Conservation (phyloP, 345 rosid genomes). For the Brassica nigra region DNA sequence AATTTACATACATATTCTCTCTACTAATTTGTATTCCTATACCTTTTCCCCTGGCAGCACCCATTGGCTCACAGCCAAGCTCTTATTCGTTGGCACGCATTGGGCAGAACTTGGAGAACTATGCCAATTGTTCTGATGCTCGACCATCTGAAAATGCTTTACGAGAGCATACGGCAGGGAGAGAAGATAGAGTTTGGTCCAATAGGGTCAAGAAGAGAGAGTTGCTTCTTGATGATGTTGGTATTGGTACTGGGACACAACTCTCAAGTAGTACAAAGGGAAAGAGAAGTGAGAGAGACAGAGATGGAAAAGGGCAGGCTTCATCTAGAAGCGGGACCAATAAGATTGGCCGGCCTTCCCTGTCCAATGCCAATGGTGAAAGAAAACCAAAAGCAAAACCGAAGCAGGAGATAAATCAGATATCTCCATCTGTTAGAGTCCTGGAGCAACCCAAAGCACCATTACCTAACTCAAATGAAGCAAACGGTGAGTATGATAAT, state of each 20-base stretch:
- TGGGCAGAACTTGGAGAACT: constrained; percentile 57
- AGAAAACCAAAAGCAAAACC: constrained; percentile 84
- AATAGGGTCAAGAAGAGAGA: constrained; percentile 85
- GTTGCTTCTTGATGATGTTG: constrained; percentile 81
- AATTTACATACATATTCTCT: not conserved
- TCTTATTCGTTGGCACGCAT: constrained; percentile 48
- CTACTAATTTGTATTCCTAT: constrained; percentile 15
- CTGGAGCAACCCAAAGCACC: constrained; percentile 60
- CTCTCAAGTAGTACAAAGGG: constrained; percentile 65
- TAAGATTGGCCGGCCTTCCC: constrained; percentile 72
- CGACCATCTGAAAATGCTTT: constrained; percentile 49
- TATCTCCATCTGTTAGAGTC: constrained; percentile 65
- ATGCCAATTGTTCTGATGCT: constrained; percentile 50
- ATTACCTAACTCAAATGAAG: constrained; percentile 48
- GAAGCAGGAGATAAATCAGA: constrained; percentile 79
- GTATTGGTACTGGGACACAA: constrained; percentile 34
- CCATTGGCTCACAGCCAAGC: constrained; percentile 61
- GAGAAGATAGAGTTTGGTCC: constrained; percentile 58
- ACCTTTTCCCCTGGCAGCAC: constrained; percentile 51
- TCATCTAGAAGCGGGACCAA: constrained; percentile 73
- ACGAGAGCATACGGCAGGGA: constrained; percentile 50
- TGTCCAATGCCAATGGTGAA: constrained; percentile 75
- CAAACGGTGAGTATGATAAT: constrained; percentile 59
- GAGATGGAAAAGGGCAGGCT: constrained; percentile 85
- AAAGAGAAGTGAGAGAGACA: constrained; percentile 95